Evolutionary conservation across 2,329 filamentous ascomycete genomes (phyloP), one percentile per base, ranked within the genome.

Genomic region (Pseudovirgaria hyperparasitica): DNA sequence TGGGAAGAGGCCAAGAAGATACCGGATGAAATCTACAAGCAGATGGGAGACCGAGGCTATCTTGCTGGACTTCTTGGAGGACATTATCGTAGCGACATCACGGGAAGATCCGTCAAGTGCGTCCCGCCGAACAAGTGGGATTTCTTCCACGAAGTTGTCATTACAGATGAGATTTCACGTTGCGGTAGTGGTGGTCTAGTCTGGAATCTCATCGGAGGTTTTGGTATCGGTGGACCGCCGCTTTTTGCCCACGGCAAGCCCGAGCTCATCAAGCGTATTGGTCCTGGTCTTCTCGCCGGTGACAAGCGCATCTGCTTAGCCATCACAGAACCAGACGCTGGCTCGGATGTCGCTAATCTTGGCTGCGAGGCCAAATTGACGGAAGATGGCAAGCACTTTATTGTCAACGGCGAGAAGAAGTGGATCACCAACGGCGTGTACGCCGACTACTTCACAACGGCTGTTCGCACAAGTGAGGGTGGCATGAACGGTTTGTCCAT

Each of bases 401-500:
- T 96, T 42, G 90, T 98, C 59, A 98, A 96, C 50, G 90, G 90
- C 29, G 87, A 94, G 72, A 96, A 98, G 79, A 98, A 98, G 64
- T 96, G 90, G 87, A 96, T 96, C 57, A 96, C 87, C 46, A 98
- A 98, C 60, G 90, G 90, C 48, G 73, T 94, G 47, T 94, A 85
- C 84, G 72, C 68, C 36, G 90, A 98, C 57, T 98, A 96, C 65
- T 96, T 96, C 66, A 96, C 90, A 29, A 92, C 82, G 9, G 90
- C 87, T 15, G 90, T 98, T 20, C 78, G 90, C 34, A 98, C 90
- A 5, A 85, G 80, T 37, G 78, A 75, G 18, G 64, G 72, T 14
- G 90, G 90, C 40, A 96, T 94, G 86, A 86, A 87, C 49, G 90
- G 90, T 33, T 69, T 98, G 35, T 82, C 76, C 16, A 70, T 96